Base-by-base conservation (phyloP, 75 land plant species). In the Azolla pinnata region DNA sequence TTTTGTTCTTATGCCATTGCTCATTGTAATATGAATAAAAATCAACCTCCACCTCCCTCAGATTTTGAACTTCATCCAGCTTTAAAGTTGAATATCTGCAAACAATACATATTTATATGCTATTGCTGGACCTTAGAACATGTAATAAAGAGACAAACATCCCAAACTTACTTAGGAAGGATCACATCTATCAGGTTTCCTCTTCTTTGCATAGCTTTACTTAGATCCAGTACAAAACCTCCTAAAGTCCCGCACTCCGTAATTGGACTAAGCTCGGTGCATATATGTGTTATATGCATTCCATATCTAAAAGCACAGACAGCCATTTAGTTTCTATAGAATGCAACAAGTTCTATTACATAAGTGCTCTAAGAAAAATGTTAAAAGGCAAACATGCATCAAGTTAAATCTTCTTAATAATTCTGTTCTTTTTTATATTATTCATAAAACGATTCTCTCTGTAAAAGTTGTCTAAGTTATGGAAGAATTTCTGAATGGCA, bases 161-260 rank as follows among this genome's bases (percentile, higher is more conserved):
- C 9, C 33, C 29, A 4, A 2, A 19, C 66, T 34, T 79, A 85
- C 88, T 76, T 85, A 50, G 88, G 88, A 33, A 85, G 68, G 38
- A 85, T 71, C 50, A 85, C 88, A 63, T 85, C 88, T 56, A 85
- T 85, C 8, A 79, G 61, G 57, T 82, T 68, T 28, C 82, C 82
- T 57, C 68, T 81, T 40, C 72, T 64, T 30, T 68, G 76, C 21
- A 85, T 63, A 30, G 82, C 80, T 64, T 53, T 34, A 56, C 83
- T 75, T 62, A 85, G 62, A 17, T 80, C 71, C 31, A 77, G 72
- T 27, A 85, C 60, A 67, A 69, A 65, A 49, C 67, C 71, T 60
- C 82, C 81, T 32, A 84, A 45, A 32, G 77, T 16, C 57, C 84
- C 84, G 62, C 62, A 58, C n/a, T 67, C 48, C 8, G 64, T 71